Evolutionary conservation across 768 basidiomycete genomes (phyloP), one percentile per base, ranked within the genome.

Genomic region (Boletus reticuloceps): DNA sequence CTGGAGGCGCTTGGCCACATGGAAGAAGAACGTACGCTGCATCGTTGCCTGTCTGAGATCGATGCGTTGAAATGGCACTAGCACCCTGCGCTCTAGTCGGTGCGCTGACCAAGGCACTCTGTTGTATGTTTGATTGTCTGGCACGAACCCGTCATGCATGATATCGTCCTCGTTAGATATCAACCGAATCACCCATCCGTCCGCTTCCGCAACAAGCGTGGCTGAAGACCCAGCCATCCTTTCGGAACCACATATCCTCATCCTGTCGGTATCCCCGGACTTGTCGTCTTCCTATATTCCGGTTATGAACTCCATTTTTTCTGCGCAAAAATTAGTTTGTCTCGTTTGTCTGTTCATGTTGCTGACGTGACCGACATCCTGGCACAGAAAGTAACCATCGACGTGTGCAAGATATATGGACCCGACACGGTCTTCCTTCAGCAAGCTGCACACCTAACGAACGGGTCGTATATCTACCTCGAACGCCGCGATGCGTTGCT

Each of bases 241-340:
- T 42, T 64, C 74, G 1, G 80, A 84, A 56, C 80, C 87, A 0
- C 76, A 85, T 10, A 85, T 90, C 48, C 70, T 89, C 48, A 78
- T 98, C 59, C 77, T 99, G 50, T 95, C 94, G 39, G 94, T 97
- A 51, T 96, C 95, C 12, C 91, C 92, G 16, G 91, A 96, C 72
- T 79, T 88, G 29, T 88, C 91, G 10, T 81, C 86, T 9, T 92
- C 94, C 11, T 99, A 99, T 72, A 96, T 98, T 47, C 92, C 96
- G 25, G 86, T 98, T 68, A 99, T 99, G 97, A 98, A 98, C 69
- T 88, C 94, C 51, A 98, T 98, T 47, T 99, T 99, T 74, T 94
- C 95, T 17, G 97, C 97, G 6, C 97, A 99, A 72, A 99, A 99
- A 76, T 79, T 94, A 61, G 96, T 91, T 59, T 62, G 87, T 72